Evolutionary conservation across 345 rosid species (phyloP).

Genomic region (Erucastrum elatum): DNA sequence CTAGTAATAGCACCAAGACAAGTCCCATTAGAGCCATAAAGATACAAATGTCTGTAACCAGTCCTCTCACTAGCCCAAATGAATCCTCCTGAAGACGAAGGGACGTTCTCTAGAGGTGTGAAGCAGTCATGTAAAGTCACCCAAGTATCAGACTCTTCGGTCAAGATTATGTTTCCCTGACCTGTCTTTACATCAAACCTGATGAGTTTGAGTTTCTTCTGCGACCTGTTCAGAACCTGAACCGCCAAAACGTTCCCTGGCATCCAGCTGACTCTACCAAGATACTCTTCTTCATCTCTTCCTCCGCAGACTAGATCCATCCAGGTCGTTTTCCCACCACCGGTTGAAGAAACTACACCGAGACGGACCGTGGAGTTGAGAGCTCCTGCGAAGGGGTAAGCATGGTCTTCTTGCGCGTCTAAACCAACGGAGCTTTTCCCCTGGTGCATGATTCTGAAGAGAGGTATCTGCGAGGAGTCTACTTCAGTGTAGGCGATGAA

Average conservation of each 20-base stretch:
- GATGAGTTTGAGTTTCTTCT: conserved; percentile 60
- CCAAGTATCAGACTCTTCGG: conserved; percentile 74
- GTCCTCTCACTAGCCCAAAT: conserved; percentile 95
- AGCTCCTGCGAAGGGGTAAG: conserved; percentile 96
- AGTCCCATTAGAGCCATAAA: conserved; percentile 67
- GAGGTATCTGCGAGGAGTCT: conserved; percentile 72
- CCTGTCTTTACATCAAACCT: conserved; percentile 77
- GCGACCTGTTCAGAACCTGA: conserved; percentile 84
- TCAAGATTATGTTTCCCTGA: conserved; percentile 55
- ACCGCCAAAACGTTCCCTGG: conserved; percentile 62
- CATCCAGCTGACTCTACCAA: conserved; percentile 91
- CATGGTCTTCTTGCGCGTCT: conserved; percentile 90
- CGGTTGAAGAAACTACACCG: conserved; percentile 77
- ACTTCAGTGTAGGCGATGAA: conserved; percentile 82
- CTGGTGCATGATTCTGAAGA: conserved; percentile 94
- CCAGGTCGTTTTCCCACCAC: conserved; percentile 79
- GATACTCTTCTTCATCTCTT: conserved; percentile 69
- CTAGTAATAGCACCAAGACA: conserved; percentile 77
- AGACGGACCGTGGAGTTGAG: conserved; percentile 80
- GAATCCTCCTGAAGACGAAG: conserved; percentile 63
- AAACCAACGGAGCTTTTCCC: conserved; percentile 77
- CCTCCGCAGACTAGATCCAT: conserved; percentile 88
- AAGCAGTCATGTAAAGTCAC: conserved; percentile 89
- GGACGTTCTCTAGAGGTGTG: conserved; percentile 57
- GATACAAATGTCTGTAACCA: conserved; percentile 86